Evolutionary conservation across 805 yeast genomes (phyloP), one percentile per base, ranked within the genome.

Genomic region (Peterozyma toletana): DNA sequence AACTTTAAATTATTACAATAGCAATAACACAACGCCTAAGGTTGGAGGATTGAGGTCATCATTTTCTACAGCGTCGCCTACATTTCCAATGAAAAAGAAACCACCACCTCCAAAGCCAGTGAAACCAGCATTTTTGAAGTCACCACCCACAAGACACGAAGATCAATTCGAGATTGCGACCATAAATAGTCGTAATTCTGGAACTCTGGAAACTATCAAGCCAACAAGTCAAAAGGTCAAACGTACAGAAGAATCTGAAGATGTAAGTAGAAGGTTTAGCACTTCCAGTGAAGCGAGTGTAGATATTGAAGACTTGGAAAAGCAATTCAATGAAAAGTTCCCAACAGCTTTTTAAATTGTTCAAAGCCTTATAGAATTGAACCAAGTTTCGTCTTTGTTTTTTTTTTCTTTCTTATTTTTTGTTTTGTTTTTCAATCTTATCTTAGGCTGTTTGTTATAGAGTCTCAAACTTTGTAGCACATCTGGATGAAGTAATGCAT

Each of bases 81-180:
- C 27, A 21, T 21, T 21, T 21, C 27, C 27, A 5, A 21, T 38
- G 14, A 38, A 49, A 9, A 39, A 35, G 34, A 44, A 61, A 14
- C 61, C 60, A 2, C 77, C 81, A 1, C 84, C 86, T 3, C 80
- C 81, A 29, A 80, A 78, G 51, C 89, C 89, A 1, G 66, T 65
- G 52, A 83, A 83, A 52, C 90, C 91, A 3, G 54, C 56, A 3
- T 72, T 75, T 51, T 61, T 81, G 45, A 70, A 70, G 50, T 59
- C 73, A 9, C 62, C 62, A 5, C 59, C 51, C 17, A 31, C 27
- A 21, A 21, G 27, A 7, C 27, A 21, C 27, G 27, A 21, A 21
- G 27, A 21, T 7, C 27, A 21, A 21, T n/a, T 21, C 33, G 27
- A 15, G 7, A 14, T 36, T 4, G 27, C 27, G 33, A 36, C 16